Base-by-base conservation (phyloP, 2,329 filamentous ascomycete genomes). In the Elsinoe necatrix region DNA sequence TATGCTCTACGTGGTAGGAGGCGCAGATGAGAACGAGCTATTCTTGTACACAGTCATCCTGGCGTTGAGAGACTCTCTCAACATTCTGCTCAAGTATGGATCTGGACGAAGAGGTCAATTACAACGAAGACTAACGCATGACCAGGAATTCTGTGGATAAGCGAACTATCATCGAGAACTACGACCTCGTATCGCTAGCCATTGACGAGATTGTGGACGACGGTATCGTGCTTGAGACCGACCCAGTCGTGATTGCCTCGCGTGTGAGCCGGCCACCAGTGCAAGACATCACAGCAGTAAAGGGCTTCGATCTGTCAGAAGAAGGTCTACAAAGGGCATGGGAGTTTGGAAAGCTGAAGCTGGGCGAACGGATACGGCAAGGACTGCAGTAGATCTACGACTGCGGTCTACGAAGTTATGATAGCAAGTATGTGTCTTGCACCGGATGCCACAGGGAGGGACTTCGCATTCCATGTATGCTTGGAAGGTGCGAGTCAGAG, bases 111-210 rank as follows among this genome's bases (percentile, higher is more conserved):
- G 54, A n/a, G 39, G 41, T 20, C 2, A 25, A 16, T 8, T 37
- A n/a, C 5, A 4, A 6, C 11, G 8, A n/a, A 7, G 20, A 12
- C 18, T 11, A 23, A 45, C 31, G 64, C 67, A 11, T 25, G 42
- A 63, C 14, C 57, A 95, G 89, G 73, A 92, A 95, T 80, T 89
- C 89, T 31, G 91, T 95, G 52, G 93, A 98, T 77, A 96, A 96
- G 80, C 86, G 93, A 63, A 97, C 93, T 58, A 90, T 97, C 63
- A 86, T 97, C 68, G 93, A 98, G 75, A 97, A 97, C 80, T 98
- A 97, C 78, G 93, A 97, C 73, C 81, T 97, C 20, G 88, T 96
- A 61, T 87, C 90, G 12, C 82, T 98, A 55, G 89, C 91, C 43
- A 88, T 98, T 62, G 93, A 98, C 72, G 93, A 98, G 73, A 92